Base-by-base conservation (phyloP, 805 yeast genomes). In the Clavispora carvajalis region DNA sequence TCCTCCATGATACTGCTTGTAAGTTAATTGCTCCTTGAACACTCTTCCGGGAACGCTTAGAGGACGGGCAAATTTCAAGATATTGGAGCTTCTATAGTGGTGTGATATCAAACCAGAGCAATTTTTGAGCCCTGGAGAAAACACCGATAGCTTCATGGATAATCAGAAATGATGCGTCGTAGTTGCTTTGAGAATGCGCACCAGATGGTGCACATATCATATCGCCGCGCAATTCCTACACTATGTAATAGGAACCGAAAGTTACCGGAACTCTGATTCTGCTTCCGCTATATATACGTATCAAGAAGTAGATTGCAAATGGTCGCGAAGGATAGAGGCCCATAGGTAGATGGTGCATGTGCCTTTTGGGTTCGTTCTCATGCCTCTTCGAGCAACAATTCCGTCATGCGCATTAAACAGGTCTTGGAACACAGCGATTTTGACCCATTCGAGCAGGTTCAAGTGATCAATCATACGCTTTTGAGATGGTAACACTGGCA, bases 361-460 rank as follows among this genome's bases (percentile, higher is more conserved):
- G 0, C 84, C 84, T 17, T 70, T 66, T 0, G 79, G 70, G 36
- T 74, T 70, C 17, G 66, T 67, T 24, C 61, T 57, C 2, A 78
- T 63, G 0, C 89, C 89, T 41, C 80, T 70, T 47, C 98, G 71
- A 13, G 91, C 87, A 13, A 88, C 85, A 39, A 91, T 85, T 4
- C 85, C 85, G 44, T 85, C 95, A 55, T 90, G 98, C 0, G 97
- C 80, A 58, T 89, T 88, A 54, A 83, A 67, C 13, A 82, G 73
- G 46, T 79, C 81, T 35, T 90, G 69, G 49, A 77, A 79, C 2
- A 83, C 81, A 0, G 93, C 85, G 33, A 85, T 73, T 55, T 90
- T 87, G 36, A 77, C 66, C 96, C 96, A 90, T 3, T 73, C 69
- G 18, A 91, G 57, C 16, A 59, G 51, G 58, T 86, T 85, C 55